phyloP scores from a whole-genome alignment of 2,329 filamentous ascomycete species.

The Basipetospora chlamydospora region DNA sequence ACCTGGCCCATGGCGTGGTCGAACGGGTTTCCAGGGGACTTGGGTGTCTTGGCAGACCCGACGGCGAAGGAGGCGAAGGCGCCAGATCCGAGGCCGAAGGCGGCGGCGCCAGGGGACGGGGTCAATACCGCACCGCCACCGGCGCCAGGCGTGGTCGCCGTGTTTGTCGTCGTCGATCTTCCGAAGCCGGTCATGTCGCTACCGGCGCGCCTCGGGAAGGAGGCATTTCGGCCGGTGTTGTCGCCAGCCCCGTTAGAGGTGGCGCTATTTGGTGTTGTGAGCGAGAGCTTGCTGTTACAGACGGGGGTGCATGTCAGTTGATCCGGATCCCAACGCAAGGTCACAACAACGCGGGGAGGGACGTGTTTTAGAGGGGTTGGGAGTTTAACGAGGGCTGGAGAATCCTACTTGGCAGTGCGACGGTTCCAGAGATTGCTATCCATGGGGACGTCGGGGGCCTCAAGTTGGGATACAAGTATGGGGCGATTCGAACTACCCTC shows the following conservation, averaged over 20 bases:
- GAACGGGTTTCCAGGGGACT: slow-evolving; percentile 67
- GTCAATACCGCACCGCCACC: too few species aligned
- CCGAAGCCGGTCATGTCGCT: slow-evolving; percentile 49
- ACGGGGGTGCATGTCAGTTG: slow-evolving; percentile 7
- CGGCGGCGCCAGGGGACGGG: slow-evolving; percentile 63
- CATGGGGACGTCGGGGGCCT: slow-evolving; percentile 22
- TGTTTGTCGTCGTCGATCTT: slow-evolving; percentile 51
- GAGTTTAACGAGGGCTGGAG: too few species aligned
- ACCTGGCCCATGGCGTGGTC: slow-evolving; percentile 51
- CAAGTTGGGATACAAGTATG: not conserved
- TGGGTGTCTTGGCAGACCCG: slow-evolving; percentile 74
- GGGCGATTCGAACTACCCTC: slow-evolving; percentile 1
- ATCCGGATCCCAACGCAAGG: too few species aligned
- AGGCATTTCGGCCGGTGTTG: slow-evolving; percentile 46
- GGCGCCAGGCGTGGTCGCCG: slow-evolving; percentile 55
- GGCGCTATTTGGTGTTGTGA: slow-evolving; percentile 56
- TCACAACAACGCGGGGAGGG: too few species aligned
- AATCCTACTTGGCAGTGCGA: slow-evolving; percentile 56
- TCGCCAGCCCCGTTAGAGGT: slow-evolving; percentile 31
- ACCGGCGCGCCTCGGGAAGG: slow-evolving; percentile 60
- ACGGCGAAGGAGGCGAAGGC: slow-evolving; percentile 78
- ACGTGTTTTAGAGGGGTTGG: too few species aligned
- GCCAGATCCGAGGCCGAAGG: slow-evolving; percentile 86
- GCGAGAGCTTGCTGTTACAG: slow-evolving; percentile 79
- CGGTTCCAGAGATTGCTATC: slow-evolving; percentile 65